Conservation (phyloP, 106 monocot species). For the Allium sativum region DNA sequence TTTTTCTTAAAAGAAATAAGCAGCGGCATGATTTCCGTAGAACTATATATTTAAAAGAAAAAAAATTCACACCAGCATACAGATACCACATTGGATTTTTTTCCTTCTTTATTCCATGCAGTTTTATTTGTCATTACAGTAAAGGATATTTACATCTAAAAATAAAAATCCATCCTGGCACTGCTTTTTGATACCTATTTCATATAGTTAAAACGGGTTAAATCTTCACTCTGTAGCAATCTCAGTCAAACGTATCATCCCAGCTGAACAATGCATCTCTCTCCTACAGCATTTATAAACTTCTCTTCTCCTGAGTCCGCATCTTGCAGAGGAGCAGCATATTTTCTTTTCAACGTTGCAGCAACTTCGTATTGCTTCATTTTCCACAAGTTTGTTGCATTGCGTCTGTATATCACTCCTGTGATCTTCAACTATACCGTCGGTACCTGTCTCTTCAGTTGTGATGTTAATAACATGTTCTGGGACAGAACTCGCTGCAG, state of each 20-base stretch:
- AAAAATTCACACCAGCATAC: too few species aligned
- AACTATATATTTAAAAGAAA: too few species aligned
- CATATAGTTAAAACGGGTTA: too few species aligned
- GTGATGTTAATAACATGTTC: constrained; percentile 3
- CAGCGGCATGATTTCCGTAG: too few species aligned
- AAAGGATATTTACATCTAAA: too few species aligned
- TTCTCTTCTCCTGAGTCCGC: constrained; percentile 9
- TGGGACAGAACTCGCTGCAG: neutral
- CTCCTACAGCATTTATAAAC: constrained; percentile 12
- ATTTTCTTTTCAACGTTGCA: constrained; percentile 2
- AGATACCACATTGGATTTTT: too few species aligned
- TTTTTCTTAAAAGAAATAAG: too few species aligned
- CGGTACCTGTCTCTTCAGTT: neutral
- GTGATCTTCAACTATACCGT: neutral
- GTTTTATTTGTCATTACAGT: too few species aligned
- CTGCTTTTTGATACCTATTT: too few species aligned
- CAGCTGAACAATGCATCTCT: constrained; percentile 26
- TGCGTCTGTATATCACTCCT: neutral
- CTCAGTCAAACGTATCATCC: constrained; percentile 30
- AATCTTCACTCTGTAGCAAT: constrained; percentile 43
- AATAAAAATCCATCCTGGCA: too few species aligned
- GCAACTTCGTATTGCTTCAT: constrained; percentile 5
- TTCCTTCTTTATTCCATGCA: too few species aligned
- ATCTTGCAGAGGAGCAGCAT: constrained; percentile 6
- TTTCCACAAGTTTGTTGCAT: neutral